Base-by-base conservation (phyloP, 257 asterid genomes). In the Anisodus tanguticus region DNA sequence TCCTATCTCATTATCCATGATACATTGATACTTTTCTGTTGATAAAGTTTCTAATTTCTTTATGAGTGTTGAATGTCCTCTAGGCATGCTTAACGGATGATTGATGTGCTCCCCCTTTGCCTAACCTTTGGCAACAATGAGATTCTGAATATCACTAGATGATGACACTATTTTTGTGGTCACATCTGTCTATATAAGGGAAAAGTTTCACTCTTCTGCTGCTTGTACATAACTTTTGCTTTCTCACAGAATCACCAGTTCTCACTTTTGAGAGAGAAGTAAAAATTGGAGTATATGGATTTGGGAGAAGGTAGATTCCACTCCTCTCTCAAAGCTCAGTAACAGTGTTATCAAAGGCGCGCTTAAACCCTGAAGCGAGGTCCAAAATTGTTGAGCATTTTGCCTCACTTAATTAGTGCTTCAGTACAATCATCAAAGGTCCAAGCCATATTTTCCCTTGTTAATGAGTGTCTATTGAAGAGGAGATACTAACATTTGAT, bases 21-120 rank as follows among this genome's bases (percentile, higher is more conserved):
- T 72, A 19, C 17, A 45, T 72, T 71, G 39, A n/a, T 74, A 74
- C 19, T 45, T 9, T n/a, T 43, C 5, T 71, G 59, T 72, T 74
- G 62, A 74, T 74, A 22, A 74, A 22, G 39, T 12, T 74, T 68
- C 9, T 68, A 10, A 66, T 66, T 68, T 49, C 62, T 49, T 74
- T 22, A 22, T 76, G 15, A 47, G 57, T 49, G 60, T 19, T 47
- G 43, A 47, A 74, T 74, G 60, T 49, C n/a, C n/a, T 74, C 11
- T 74, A 2, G 60, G 60, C 80, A 74, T 74, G 62, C 60, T 47
- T 47, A 43, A 26, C 11, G 41, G 45, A 76, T 22, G 26, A 22
- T 26, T 76, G 81, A 22, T 76, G 26, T 51, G 62, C 49, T 76
- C 62, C 81, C 63, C 22, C 22, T 74, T 74, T 22, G 22, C 7